Conservation (phyloP, 306 rosid genomes). For the Cucurbita moschata region DNA sequence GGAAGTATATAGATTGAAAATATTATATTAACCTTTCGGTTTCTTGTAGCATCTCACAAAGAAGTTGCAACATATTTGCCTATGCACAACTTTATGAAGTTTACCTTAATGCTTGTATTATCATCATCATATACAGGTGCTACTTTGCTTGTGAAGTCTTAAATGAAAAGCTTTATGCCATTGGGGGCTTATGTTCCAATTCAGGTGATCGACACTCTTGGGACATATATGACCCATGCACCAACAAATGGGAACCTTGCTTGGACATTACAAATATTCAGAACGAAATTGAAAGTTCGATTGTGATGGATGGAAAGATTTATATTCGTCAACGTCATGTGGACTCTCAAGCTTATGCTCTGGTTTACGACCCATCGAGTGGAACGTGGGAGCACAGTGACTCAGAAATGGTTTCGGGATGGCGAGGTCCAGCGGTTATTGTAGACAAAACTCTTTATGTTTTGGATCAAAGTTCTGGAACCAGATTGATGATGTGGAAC, state of each 20-base stretch:
- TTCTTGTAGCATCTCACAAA: background rate
- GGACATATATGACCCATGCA: conserved; percentile 58
- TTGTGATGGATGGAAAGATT: conserved; percentile 69
- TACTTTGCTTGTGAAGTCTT: conserved; percentile 68
- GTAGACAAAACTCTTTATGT: conserved; percentile 44
- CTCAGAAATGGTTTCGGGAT: conserved; percentile 62
- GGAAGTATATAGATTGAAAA: too few relatives aligned
- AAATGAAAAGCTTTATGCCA: conserved; percentile 55
- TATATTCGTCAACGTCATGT: conserved; percentile 44
- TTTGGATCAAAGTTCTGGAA: conserved; percentile 68
- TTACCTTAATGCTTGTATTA: conserved; percentile 1
- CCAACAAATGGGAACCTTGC: conserved; percentile 39
- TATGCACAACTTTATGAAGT: background rate
- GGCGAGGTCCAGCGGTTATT: conserved; percentile 84
- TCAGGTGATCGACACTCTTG: conserved; percentile 61
- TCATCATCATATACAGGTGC: conserved; percentile 39
- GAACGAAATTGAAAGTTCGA: conserved; percentile 54
- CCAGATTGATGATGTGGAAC: conserved; percentile 59
- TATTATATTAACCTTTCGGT: background rate
- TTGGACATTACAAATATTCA: conserved; percentile 29
- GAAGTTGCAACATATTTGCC: background rate
- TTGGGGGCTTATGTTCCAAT: conserved; percentile 64
- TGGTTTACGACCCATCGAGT: conserved; percentile 64
- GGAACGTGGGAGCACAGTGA: conserved; percentile 70
- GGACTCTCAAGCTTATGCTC: conserved; percentile 35